phyloP scores from a whole-genome alignment of 495 filamentous ascomycete species.

The Penicillium dipodomyicola region DNA sequence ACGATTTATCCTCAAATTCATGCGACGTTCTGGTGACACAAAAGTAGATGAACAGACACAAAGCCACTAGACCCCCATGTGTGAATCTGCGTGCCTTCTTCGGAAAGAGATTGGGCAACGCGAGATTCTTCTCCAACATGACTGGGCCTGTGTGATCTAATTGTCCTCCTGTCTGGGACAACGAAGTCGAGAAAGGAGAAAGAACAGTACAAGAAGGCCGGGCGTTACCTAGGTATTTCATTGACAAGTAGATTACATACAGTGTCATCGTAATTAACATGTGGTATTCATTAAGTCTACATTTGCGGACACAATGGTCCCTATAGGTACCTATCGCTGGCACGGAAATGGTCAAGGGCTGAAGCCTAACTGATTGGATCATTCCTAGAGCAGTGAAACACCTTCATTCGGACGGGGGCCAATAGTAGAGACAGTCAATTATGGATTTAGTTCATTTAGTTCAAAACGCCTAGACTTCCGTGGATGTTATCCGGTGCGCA shows the following conservation, averaged over 20 bases:
- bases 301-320: background rate
- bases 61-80: background rate
- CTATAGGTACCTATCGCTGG: too few relatives aligned
- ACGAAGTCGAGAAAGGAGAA: constrained; percentile 1
- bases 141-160: background rate
- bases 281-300: constrained; percentile 1
- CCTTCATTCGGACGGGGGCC: background rate
- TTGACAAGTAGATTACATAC: background rate
- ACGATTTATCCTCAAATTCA: constrained; percentile 14
- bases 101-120: constrained; percentile 4
- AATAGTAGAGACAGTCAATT: constrained; percentile 1
- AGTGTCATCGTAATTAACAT: constrained; percentile 1
- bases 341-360: background rate
- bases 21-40: constrained; percentile 23
- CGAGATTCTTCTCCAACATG: constrained; percentile 4
- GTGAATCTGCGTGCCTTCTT: constrained; percentile 7
- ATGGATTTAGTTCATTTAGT: constrained; percentile 2
- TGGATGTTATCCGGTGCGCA: background rate
- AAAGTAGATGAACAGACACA: constrained; percentile 7
- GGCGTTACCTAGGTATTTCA: background rate
- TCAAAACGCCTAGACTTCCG: background rate
- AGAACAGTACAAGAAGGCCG: background rate
- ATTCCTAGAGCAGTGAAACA: background rate
- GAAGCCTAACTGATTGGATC: constrained; percentile 3
- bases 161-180: constrained; percentile 4